Percentiles rank a stretch among this genome's conserved stretches.
Conservation (phyloP, 225 moss, liverwort and hornwort species). For the Climacium dendroides region DNA sequence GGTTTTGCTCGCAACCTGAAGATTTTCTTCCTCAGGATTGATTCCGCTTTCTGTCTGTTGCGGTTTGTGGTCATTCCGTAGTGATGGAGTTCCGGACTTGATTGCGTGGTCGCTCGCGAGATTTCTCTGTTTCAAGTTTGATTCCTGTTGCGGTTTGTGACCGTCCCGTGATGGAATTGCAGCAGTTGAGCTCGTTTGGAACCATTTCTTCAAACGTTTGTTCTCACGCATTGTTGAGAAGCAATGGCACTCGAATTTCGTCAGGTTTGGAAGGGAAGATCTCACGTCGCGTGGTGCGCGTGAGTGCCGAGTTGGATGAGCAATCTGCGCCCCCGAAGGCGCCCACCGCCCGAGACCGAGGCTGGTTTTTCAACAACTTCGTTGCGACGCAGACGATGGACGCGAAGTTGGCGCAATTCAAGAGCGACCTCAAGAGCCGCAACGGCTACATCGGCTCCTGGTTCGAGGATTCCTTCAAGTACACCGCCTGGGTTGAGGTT, state of each 20-base stretch:
- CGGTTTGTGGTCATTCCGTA: not conserved
- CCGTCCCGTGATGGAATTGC: conserved; percentile 16
- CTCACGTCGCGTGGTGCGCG: not conserved
- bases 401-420: conserved; percentile 42
- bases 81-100: conserved; percentile 5
- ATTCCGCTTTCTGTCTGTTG: not conserved
- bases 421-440: conserved; percentile 23
- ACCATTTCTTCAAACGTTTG: not conserved
- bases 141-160: not conserved
- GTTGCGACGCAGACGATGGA: conserved; percentile 59
- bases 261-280: not conserved
- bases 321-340: not conserved
- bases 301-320: conserved; percentile 29
- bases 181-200: conserved; percentile 9
- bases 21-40: not conserved
- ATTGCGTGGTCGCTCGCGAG: not conserved
- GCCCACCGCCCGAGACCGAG: not conserved
- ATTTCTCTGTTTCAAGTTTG: not conserved
- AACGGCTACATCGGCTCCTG: conserved; percentile 45
- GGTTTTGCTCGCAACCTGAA: not conserved
- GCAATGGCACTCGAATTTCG: not conserved
- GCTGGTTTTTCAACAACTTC: conserved; percentile 52
- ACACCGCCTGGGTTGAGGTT: conserved; percentile 64
- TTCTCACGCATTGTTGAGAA: not conserved
- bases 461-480: conserved; percentile 59